Evolutionary conservation across 495 filamentous ascomycete genomes (phyloP).

Genomic region (Trichoderma orchidacearum): DNA sequence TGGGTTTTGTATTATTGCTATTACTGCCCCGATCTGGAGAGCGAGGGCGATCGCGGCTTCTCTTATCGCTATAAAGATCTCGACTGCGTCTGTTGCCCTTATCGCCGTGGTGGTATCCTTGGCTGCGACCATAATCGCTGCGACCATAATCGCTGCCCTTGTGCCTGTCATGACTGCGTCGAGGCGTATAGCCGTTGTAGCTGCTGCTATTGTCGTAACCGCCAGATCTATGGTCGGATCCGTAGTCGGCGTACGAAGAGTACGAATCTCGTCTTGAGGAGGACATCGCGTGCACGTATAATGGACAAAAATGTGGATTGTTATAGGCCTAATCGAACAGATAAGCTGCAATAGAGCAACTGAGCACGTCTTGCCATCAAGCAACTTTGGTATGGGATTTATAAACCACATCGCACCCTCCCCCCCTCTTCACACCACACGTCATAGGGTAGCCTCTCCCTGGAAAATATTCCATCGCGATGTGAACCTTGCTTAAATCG

Average conservation of each 20-base stretch:
- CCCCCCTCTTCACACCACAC: no score
- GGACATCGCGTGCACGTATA: not conserved
- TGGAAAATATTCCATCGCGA: no score
- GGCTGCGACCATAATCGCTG: not conserved
- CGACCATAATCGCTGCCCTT: not conserved
- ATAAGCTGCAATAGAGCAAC: no score
- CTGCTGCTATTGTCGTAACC: not conserved
- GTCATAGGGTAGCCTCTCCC: no score
- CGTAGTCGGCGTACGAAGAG: not conserved
- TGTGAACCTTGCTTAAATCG: no score
- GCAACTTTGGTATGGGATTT: no score
- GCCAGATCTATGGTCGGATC: not conserved
- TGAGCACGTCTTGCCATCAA: no score
- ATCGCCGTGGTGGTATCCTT: not conserved
- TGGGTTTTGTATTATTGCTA: not conserved
- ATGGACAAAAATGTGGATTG: no score
- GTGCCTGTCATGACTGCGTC: not conserved
- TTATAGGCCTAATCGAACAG: no score
- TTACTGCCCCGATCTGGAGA: not conserved
- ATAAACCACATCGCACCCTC: no score
- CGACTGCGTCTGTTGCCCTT: not conserved
- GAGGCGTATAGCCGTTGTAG: not conserved
- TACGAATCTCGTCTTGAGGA: not conserved
- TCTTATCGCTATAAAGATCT: not conserved
- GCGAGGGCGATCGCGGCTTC: not conserved